Evolutionary conservation across 2,329 filamentous ascomycete genomes (phyloP), one percentile per base, ranked within the genome.

Genomic region (Aspergillus sojae): DNA sequence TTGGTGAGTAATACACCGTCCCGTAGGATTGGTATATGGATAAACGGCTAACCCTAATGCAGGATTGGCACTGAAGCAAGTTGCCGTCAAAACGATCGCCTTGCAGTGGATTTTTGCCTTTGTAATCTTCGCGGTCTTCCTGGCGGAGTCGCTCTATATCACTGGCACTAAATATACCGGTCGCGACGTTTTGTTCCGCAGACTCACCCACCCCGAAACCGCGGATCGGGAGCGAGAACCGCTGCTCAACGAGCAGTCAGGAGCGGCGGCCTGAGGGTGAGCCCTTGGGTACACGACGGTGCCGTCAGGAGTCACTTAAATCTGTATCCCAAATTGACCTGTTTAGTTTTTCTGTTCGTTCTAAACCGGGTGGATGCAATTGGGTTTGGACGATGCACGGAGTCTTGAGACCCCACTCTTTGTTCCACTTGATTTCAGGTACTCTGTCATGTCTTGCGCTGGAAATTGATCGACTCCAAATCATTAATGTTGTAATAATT

Each of bases 21-120:
- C 16, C 5, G 10, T 19, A 11, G 19, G 16, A 12, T 41, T 9
- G 48, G n/a, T 6, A 19, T 9, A 12, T 52, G 9, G 28, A 52
- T 9, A n/a, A n/a, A 30, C 28, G 28, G 12, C 53, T 58, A 26
- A 46, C 36, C 21, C 12, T 11, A 3, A 53, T 56, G 23, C 62
- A 86, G 85, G 84, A 21, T 87, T 96, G 48, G 92, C 91, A 14
- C 87, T 95, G 19, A 86, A 88, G 16, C 93, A 97, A 77, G 89
- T 96, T 80, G 81, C 88, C 57, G 84, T 85, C 71, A 88, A 93
- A 75, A 78, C 89, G 63, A 83, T 96, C 68, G 91, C 92, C 7
- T 83, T 96, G 67, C 93, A 97, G 80, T 96, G 93, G 93, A 94
- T 96, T 78, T 96, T 96, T 76, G 91, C 93, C 39, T 95, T 96